phyloP scores from a whole-genome alignment of 108 stramenopile species.

The Parmales sp. region DNA sequence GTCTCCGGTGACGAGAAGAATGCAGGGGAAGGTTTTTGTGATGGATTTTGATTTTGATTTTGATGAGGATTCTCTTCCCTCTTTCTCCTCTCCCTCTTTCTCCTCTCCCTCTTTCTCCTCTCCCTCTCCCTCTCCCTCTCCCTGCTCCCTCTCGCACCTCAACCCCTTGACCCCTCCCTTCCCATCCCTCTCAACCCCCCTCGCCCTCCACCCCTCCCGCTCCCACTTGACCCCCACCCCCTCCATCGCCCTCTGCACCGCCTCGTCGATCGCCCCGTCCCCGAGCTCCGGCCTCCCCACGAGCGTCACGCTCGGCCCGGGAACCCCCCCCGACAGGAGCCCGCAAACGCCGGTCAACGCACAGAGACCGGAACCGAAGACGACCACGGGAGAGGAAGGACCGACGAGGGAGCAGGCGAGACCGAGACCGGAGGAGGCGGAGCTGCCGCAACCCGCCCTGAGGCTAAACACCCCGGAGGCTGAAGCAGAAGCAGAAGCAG shows the following conservation, averaged over 20 bases:
- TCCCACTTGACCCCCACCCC: not conserved
- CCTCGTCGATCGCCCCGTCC: conserved; percentile 8
- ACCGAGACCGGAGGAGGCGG: too few species aligned
- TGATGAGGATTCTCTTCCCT: not conserved
- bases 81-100: not conserved
- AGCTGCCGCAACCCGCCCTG: not conserved
- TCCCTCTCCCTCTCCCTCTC: not conserved
- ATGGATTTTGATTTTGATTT: not conserved
- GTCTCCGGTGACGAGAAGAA: conserved; percentile 31
- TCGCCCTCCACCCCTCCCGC: not conserved
- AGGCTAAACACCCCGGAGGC: not conserved
- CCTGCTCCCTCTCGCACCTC: not conserved
- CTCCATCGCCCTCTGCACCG: not conserved
- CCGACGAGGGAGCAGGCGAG: too few species aligned
- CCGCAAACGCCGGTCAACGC: conserved; percentile 2
- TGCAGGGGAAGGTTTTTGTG: not conserved
- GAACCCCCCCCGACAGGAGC: conserved; percentile 11
- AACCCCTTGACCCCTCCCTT: not conserved
- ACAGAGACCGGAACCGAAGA: not conserved
- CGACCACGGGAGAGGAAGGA: not conserved
- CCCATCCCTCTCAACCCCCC: not conserved
- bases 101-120: not conserved
- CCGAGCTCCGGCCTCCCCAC: not conserved
- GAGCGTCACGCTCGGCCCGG: not conserved
- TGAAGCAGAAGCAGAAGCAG: not conserved